These are phyloP conservation scores for Aspergillus bertholletiae DNA, from an alignment of 495 filamentous ascomycete species.

Conservation along the genomic window DNA sequence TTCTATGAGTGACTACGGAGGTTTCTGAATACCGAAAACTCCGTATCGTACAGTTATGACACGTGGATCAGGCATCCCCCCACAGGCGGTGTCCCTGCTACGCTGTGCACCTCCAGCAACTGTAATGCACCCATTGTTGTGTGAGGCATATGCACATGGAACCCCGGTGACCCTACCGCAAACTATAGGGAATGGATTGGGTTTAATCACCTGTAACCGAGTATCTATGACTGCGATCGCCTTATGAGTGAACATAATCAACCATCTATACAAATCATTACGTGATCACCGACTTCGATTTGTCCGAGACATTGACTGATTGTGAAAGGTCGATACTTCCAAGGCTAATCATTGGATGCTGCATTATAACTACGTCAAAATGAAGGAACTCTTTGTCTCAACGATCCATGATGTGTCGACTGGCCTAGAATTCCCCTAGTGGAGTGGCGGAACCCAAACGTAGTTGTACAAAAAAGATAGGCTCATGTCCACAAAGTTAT, in stretches of 20 bases:
- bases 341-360: background rate
- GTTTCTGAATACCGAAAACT: background rate
- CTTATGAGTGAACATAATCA: background rate
- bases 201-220: too few species aligned
- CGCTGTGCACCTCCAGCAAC: background rate
- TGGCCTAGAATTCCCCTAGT: background rate
- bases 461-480: background rate
- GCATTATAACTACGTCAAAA: background rate
- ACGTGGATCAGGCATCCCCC: background rate
- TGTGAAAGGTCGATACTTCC: background rate
- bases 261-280: background rate
- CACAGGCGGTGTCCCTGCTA: background rate
- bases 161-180: too few species aligned
- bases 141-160: background rate
- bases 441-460: background rate
- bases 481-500: background rate
- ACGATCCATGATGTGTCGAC: background rate
- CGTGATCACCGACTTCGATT: background rate
- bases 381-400: background rate
- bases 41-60: background rate
- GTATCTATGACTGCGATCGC: too few species aligned
- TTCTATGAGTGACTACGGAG: background rate
- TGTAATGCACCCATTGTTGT: background rate
- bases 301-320: background rate
- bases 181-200: too few species aligned